Conservation (phyloP, 2,329 filamentous ascomycete genomes). For the Parascedosporium putredinis region DNA sequence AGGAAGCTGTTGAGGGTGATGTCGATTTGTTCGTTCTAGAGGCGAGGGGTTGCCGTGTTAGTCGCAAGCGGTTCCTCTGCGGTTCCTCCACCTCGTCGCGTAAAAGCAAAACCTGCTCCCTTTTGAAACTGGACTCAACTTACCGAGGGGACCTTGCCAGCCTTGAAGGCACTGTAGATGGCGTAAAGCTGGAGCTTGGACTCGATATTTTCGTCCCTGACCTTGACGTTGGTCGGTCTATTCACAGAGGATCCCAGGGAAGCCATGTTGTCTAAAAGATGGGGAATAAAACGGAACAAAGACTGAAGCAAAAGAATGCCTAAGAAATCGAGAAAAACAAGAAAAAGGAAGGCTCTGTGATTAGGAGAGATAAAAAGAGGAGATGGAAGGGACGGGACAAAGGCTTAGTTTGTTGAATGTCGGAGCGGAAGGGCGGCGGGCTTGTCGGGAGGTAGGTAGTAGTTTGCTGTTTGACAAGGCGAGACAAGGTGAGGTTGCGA, state of each 20-base stretch:
- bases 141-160: constrained; percentile 85
- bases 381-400: not conserved
- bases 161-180: constrained; percentile 74
- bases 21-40: constrained; percentile 87
- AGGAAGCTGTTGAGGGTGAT: constrained; percentile 85
- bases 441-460: no score
- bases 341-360: constrained; percentile 1
- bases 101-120: no score
- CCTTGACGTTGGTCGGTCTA: constrained; percentile 59
- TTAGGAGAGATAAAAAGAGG: not conserved
- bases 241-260: constrained; percentile 43
- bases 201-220: constrained; percentile 81
- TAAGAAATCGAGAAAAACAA: not conserved
- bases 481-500: no score
- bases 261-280: constrained; percentile 1
- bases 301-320: not conserved
- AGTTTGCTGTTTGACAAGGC: no score
- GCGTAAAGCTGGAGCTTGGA: constrained; percentile 92
- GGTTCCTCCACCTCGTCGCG: not conserved
- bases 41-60: not conserved
- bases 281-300: not conserved
- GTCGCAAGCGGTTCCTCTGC: not conserved
- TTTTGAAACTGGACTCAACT: constrained; percentile 26
- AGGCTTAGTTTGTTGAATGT: no score
- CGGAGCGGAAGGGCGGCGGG: no score